phyloP scores from a whole-genome alignment of 2,329 filamentous ascomycete genomes.

The Teratosphaeriaceae sp. region DNA sequence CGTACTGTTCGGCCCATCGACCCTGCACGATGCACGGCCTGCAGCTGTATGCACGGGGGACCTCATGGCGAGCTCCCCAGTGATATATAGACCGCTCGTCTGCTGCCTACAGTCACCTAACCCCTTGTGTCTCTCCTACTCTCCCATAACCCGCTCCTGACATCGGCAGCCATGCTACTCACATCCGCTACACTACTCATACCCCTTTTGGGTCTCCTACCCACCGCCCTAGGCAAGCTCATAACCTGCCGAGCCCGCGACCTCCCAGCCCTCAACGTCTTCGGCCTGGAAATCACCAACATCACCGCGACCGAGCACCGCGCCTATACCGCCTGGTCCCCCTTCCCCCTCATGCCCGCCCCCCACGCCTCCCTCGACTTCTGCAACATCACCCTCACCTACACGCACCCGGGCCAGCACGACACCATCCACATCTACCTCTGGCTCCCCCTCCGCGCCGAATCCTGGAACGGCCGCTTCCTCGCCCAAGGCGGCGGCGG shows the following conservation, averaged over 20 bases:
- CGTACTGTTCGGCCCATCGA: too few species aligned
- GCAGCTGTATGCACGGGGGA: too few species aligned
- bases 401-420: constrained; percentile 31
- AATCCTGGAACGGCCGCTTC: constrained; percentile 31
- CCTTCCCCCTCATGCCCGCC: neutral
- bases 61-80: too few species aligned
- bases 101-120: too few species aligned
- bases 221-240: neutral
- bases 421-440: constrained; percentile 29
- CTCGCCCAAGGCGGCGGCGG: constrained; percentile 11
- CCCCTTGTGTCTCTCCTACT: too few species aligned
- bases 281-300: constrained; percentile 5
- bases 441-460: constrained; percentile 28
- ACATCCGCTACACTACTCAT: neutral
- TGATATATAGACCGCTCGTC: too few species aligned
- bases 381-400: constrained; percentile 33
- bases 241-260: constrained; percentile 4
- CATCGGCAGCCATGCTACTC: neutral
- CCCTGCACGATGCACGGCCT: too few species aligned
- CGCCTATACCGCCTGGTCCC: constrained; percentile 2
- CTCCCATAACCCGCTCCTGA: too few species aligned
- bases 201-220: neutral
- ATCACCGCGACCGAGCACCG: constrained; percentile 4
- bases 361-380: constrained; percentile 3
- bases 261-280: constrained; percentile 7